Evolutionary conservation across 805 yeast species (phyloP).

Genomic region (Martiniozyma abietophila): DNA sequence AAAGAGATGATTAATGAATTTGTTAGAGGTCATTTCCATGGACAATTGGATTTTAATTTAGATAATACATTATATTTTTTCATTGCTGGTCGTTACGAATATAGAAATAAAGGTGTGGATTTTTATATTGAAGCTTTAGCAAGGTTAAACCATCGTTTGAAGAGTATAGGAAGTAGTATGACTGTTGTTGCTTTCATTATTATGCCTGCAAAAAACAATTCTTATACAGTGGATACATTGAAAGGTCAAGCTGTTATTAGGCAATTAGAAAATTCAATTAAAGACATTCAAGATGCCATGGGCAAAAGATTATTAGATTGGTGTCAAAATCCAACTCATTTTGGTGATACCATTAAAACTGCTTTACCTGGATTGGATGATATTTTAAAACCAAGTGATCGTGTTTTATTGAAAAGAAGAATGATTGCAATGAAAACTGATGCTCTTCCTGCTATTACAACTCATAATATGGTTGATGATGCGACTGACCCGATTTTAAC

Average conservation of each 20-base stretch:
- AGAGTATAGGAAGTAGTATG: constrained; percentile 72
- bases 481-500: constrained; percentile 82
- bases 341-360: constrained; percentile 30
- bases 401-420: constrained; percentile 83
- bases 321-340: constrained; percentile 46
- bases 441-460: constrained; percentile 87
- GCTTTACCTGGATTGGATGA: constrained; percentile 70
- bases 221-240: constrained; percentile 91
- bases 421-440: constrained; percentile 88
- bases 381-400: constrained; percentile 75
- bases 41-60: constrained; percentile 88
- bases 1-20: constrained; percentile 91
- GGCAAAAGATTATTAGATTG: constrained; percentile 86
- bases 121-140: constrained; percentile 90
- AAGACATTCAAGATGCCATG: constrained; percentile 77
- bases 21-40: constrained; percentile 94
- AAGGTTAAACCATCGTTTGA: constrained; percentile 78
- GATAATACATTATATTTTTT: constrained; percentile 92
- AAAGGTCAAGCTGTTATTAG: constrained; percentile 94
- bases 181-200: constrained; percentile 95
- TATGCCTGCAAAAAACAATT: constrained; percentile 94
- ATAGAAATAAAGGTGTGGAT: constrained; percentile 93
- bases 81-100: constrained; percentile 96
- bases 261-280: constrained; percentile 81
- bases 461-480: constrained; percentile 95